Evolutionary conservation across 2,329 filamentous ascomycete genomes (phyloP), one percentile per base, ranked within the genome.

Genomic region (Amylocarpus encephaloides): DNA sequence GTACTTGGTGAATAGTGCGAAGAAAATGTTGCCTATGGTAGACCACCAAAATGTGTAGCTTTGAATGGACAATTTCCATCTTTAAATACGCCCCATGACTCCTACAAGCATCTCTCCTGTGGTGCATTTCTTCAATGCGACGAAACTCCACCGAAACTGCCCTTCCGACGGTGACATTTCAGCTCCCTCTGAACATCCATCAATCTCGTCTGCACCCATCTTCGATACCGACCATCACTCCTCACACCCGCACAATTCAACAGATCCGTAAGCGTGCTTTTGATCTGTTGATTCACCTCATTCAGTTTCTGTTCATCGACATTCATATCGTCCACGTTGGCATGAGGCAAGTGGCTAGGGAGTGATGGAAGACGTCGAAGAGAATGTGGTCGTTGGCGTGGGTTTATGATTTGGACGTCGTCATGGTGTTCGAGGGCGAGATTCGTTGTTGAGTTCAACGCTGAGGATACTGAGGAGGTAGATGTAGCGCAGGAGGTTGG

Each of bases 161-260:
- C 54, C 22, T 53, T 53, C 44, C 38, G 13, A 11, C 38, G 13
- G 7, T 26, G 22, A 13, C 43, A 52, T 54, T 62, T 67, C 48
- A 68, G 68, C 61, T 78, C 73, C 53, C 68, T 69, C 59, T 79
- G 75, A 1, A 73, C 70, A 48, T 78, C 75, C 73, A 79, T 76
- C 42, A 79, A 64, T 42, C 72, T 66, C 4, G 67, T 68, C 57
- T 78, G 76, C 11, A 78, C 70, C 73, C 74, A 78, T 13, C 65
- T 64, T 36, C 76, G 67, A 57, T 71, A 70, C 52, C 69, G 69
- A 1, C 66, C 61, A 61, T 78, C 74, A 9, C 65, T 60, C 36
- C 68, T 70, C 3, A 77, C 75, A 36, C 68, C 69, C 13, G 75
- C 72, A 42, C 73, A 76, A 55, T 79, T 78, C 48, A 79, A 64